phyloP scores from a whole-genome alignment of 176 grass and related monocot genomes.

The Hyparrhenia diplandra region DNA sequence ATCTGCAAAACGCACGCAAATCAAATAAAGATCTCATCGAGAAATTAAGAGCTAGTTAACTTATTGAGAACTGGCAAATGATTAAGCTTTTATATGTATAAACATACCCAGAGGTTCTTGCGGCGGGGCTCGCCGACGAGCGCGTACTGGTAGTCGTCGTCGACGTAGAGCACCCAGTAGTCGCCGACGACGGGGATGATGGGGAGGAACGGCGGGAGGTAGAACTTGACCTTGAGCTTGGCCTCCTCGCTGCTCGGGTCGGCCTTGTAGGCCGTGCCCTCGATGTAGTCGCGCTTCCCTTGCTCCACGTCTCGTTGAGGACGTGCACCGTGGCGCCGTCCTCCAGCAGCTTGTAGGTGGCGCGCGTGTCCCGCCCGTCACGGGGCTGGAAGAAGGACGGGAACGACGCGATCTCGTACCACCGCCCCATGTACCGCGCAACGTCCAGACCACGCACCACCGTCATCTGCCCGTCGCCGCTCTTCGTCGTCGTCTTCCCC shows the following conservation, averaged over 20 bases:
- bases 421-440: conserved; percentile 81
- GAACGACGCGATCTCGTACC: conserved; percentile 91
- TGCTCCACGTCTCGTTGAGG: conserved; percentile 92
- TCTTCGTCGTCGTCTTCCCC: background rate
- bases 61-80: background rate
- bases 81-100: too few species aligned
- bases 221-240: conserved; percentile 99
- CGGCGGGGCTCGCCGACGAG: conserved; percentile 70
- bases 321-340: conserved; percentile 80
- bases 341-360: conserved; percentile 57
- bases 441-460: conserved; percentile 72
- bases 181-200: conserved; percentile 81
- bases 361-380: conserved; percentile 69
- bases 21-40: too few species aligned
- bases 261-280: conserved; percentile 86
- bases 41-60: too few species aligned
- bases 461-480: conserved; percentile 39
- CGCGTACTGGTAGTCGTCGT: conserved; percentile 65
- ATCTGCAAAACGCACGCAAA: conserved; percentile 17
- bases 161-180: conserved; percentile 90
- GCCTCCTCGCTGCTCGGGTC: conserved; percentile 69
- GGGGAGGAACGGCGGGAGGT: conserved; percentile 84
- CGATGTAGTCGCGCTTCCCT: conserved; percentile 55
- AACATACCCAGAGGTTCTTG: conserved; percentile 59
- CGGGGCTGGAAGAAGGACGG: conserved; percentile 72